Conservation (phyloP, 257 asterid genomes). For the Nicotiana paniculata region DNA sequence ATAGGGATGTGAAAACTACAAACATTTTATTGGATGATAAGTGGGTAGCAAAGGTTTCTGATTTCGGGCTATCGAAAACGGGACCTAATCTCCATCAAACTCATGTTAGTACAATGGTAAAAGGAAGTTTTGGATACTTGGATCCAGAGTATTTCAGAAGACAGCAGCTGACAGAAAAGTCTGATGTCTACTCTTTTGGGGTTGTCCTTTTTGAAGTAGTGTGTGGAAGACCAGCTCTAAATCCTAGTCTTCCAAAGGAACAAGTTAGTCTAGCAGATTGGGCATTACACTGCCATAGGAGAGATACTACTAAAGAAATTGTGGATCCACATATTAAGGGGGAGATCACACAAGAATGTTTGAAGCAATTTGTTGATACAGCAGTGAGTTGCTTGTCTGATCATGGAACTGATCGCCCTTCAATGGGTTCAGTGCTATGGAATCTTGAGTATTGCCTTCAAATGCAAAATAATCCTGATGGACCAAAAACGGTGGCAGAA, state of each 20-base stretch:
- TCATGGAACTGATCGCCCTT: conserved; percentile 47
- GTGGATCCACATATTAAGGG: conserved; percentile 40
- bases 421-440: conserved; percentile 73
- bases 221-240: conserved; percentile 62
- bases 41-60: conserved; percentile 77
- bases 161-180: conserved; percentile 68
- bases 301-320: conserved; percentile 25
- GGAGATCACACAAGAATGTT: conserved; percentile 36
- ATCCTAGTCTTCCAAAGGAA: conserved; percentile 44
- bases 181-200: conserved; percentile 74
- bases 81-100: conserved; percentile 40
- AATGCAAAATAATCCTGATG: conserved; percentile 37
- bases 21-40: conserved; percentile 58
- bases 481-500: conserved; percentile 23
- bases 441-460: conserved; percentile 54
- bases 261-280: conserved; percentile 69
- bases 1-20: conserved; percentile 73
- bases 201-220: conserved; percentile 63
- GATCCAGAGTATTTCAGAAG: conserved; percentile 73
- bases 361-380: conserved; percentile 43
- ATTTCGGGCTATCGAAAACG: conserved; percentile 70
- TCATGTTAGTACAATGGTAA: conserved; percentile 68
- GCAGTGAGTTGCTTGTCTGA: conserved; percentile 60
- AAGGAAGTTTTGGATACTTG: conserved; percentile 78
- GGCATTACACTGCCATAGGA: conserved; percentile 30